Evolutionary conservation across 75 land plant species (phyloP).

Genomic region (Selaginella tamariscina): DNA sequence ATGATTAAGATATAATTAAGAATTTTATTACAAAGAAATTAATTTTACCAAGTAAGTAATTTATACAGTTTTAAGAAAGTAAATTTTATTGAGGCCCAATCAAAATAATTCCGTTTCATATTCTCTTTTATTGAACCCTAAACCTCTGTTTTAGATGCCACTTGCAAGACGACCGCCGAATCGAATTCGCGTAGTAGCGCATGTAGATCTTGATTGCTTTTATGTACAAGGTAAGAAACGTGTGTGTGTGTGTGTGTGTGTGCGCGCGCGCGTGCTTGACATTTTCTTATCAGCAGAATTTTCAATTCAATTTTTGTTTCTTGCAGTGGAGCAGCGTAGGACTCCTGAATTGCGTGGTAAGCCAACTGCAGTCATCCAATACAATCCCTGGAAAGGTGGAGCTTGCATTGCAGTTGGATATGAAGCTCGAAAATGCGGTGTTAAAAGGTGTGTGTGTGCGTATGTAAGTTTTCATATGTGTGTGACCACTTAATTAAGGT

Average conservation of each 20-base stretch:
- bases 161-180: conserved; percentile 57
- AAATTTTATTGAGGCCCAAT: too few species aligned
- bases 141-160: too few species aligned
- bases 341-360: conserved; percentile 65
- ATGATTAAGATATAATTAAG: too few species aligned
- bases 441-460: conserved; percentile 68
- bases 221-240: conserved; percentile 75
- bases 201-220: conserved; percentile 96
- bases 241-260: conserved; percentile 2
- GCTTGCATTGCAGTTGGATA: conserved; percentile 90
- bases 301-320: neutral
- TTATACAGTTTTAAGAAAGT: too few species aligned
- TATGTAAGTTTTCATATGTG: neutral
- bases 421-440: conserved; percentile 88
- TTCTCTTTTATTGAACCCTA: too few species aligned
- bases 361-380: conserved; percentile 93
- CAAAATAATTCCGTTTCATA: too few species aligned
- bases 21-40: too few species aligned
- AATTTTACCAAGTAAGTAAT: too few species aligned
- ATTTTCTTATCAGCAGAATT: neutral
- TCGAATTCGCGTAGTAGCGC: conserved; percentile 77
- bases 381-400: conserved; percentile 96
- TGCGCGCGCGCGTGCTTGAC: conserved; percentile 3
- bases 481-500: too few species aligned
- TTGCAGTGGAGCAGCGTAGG: conserved; percentile 83